Evolutionary conservation across 371 early-diverging fungal species (phyloP).

Genomic region (Zychaea mexicana): DNA sequence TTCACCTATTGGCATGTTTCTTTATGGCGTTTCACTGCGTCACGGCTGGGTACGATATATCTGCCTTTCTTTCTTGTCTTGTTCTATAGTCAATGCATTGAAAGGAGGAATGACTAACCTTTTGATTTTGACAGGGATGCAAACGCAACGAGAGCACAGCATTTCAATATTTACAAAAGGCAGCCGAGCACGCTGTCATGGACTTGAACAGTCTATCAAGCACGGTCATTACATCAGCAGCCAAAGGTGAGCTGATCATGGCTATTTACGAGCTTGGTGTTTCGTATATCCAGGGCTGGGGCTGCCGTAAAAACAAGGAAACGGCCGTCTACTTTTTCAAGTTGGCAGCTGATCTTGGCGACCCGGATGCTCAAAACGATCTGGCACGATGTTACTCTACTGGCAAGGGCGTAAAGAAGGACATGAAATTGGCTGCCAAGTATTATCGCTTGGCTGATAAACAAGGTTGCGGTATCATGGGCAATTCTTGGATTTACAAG

Average conservation of each 20-base stretch:
- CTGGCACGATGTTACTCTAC: too few relatives aligned
- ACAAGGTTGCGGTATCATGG: too few relatives aligned
- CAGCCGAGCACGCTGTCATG: conserved; percentile 75
- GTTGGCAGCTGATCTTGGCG: conserved; percentile 86
- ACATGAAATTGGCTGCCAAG: too few relatives aligned
- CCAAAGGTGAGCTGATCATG: conserved; percentile 59
- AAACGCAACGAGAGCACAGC: conserved; percentile 63
- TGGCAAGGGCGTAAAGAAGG: too few relatives aligned
- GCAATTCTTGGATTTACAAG: too few relatives aligned
- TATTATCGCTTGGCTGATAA: too few relatives aligned
- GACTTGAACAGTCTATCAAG: conserved; percentile 50
- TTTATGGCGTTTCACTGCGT: conserved; percentile 74
- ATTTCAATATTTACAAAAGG: conserved; percentile 79
- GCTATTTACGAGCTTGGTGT: conserved; percentile 88
- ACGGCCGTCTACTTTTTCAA: conserved; percentile 86
- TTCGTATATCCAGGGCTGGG: conserved; percentile 90
- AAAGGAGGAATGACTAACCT: background rate
- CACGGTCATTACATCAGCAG: conserved; percentile 30
- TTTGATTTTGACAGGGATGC: conserved; percentile 56
- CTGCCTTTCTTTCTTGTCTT: background rate
- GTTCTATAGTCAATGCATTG: background rate
- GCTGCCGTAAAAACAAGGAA: conserved; percentile 74
- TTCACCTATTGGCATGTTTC: conserved; percentile 73
- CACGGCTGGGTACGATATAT: conserved; percentile 67
- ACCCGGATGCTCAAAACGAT: conserved; percentile 84